Base-by-base conservation (phyloP, 1,139 yeast species). In the Debaryomycetaceae sp. region DNA sequence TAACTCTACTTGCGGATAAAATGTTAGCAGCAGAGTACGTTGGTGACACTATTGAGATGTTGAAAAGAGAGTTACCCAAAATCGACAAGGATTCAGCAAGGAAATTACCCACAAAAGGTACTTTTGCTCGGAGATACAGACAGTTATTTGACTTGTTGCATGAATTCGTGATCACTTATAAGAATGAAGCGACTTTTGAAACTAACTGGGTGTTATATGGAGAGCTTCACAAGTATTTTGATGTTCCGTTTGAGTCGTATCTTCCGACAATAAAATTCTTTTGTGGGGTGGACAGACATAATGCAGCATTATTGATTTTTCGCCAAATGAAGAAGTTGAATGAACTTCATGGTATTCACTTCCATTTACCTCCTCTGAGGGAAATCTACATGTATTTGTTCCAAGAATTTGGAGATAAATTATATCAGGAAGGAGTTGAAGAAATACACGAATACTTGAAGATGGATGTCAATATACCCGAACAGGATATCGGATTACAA, bases 131-230 rank as follows among this genome's bases (percentile, higher is more conserved):
- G 7, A 60, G 66, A 29, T 70, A 74, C 49, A 51, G 53, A 6
- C 51, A 55, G 8, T 56, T 74, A 2, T 72, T 72, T 56, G 63
- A 75, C 13, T 58, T 63, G 0, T 60, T 84, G 38, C 76, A 75
- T 53, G 62, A 69, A 5, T 82, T 76, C 56, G 74, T 80, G 1
- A 58, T 76, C 29, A 59, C 70, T 0, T 69, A 68, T 45, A 60
- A 64, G 4, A 66, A 69, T 24, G 78, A 78, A 45, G 62, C 68
- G 11, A 60, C 75, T 0, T 60, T 50, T 42, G 81, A 79, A 44
- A 70, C 79, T 5, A 82, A 83, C 37, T 84, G 90, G 89, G 75
- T 72, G 4, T 63, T 86, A 7, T 87, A 83, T 53, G 81, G 81
- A 1, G 78, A 78, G 45, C 59, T 86, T 40, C 80, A 81, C 55